phyloP scores from a whole-genome alignment of 805 yeast species.

The Candida verbasci region DNA sequence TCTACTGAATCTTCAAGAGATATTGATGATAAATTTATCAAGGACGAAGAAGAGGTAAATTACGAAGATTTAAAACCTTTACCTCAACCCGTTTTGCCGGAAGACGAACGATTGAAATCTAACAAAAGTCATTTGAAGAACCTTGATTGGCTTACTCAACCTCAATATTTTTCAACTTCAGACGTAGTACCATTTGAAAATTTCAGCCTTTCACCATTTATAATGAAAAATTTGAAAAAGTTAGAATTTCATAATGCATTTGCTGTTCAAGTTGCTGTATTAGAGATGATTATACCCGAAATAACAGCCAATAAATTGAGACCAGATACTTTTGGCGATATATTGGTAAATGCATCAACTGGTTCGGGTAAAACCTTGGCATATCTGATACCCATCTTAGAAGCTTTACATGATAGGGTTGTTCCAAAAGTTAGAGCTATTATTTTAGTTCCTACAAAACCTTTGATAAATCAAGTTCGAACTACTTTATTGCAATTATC shows the following conservation, averaged over 20 bases:
- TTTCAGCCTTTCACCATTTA: slow-evolving; percentile 40
- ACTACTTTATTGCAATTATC: slow-evolving; percentile 55
- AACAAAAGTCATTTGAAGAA: slow-evolving; percentile 25
- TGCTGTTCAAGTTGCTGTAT: slow-evolving; percentile 69
- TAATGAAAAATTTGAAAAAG: slow-evolving; percentile 44
- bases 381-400: slow-evolving; percentile 85
- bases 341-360: slow-evolving; percentile 88
- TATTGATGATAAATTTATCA: slow-evolving; percentile 14
- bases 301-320: slow-evolving; percentile 32
- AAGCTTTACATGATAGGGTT: slow-evolving; percentile 54
- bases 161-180: slow-evolving; percentile 51
- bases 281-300: slow-evolving; percentile 49
- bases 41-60: slow-evolving; percentile 16
- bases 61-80: slow-evolving; percentile 55
- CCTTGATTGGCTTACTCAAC: slow-evolving; percentile 65
- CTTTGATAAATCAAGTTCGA: slow-evolving; percentile 79
- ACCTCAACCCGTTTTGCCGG: slow-evolving; percentile 77
- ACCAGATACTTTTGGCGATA: slow-evolving; percentile 64
- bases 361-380: slow-evolving; percentile 98
- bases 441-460: slow-evolving; percentile 84
- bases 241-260: slow-evolving; percentile 56
- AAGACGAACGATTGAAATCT: slow-evolving; percentile 38
- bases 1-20: slow-evolving; percentile 16
- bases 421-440: slow-evolving; percentile 76
- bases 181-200: slow-evolving; percentile 44